Percentiles rank a stretch among this genome's conserved stretches.
phyloP scores from a whole-genome alignment of 768 basidiomycete species.

The Trametes punicea region DNA sequence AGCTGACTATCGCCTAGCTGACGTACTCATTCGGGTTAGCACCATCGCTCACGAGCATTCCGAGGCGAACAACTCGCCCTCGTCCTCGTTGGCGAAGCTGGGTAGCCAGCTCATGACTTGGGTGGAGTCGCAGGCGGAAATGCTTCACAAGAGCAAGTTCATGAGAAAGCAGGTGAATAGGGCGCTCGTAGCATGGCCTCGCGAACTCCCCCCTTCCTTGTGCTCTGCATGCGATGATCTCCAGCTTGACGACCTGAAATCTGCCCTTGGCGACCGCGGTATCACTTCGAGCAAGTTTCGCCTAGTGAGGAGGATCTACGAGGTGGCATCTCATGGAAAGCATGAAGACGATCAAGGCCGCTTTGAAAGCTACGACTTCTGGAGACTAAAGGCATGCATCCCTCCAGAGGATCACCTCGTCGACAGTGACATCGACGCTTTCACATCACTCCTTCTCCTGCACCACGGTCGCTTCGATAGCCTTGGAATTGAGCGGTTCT shows the following conservation, averaged over 20 bases:
- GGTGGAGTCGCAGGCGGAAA: constrained; percentile 55
- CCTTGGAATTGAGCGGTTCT: constrained; percentile 45
- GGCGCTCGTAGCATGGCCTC: constrained; percentile 77
- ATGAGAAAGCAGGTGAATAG: constrained; percentile 44
- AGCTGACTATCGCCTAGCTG: constrained; percentile 54
- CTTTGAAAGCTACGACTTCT: constrained; percentile 67
- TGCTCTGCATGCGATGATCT: constrained; percentile 43
- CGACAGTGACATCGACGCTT: constrained; percentile 68
- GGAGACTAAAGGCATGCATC: constrained; percentile 80
- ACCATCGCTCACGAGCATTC: constrained; percentile 57
- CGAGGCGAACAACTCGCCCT: constrained; percentile 30
- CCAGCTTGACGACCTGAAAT: constrained; percentile 45
- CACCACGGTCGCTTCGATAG: constrained; percentile 61
- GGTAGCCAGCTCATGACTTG: constrained; percentile 55
- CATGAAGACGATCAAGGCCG: constrained; percentile 30
- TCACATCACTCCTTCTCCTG: constrained; percentile 58
- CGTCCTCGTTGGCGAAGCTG: constrained; percentile 30
- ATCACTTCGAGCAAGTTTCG: constrained; percentile 76
- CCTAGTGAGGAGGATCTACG: constrained; percentile 61
- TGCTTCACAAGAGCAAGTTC: constrained; percentile 38
- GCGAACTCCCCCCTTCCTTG: constrained; percentile 50
- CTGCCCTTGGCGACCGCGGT: constrained; percentile 54
- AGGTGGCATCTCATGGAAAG: constrained; percentile 37
- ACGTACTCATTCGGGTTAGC: constrained; percentile 67
- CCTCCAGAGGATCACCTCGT: constrained; percentile 53